Conservation (phyloP, 805 yeast species). For the Pichia membranifaciens region DNA sequence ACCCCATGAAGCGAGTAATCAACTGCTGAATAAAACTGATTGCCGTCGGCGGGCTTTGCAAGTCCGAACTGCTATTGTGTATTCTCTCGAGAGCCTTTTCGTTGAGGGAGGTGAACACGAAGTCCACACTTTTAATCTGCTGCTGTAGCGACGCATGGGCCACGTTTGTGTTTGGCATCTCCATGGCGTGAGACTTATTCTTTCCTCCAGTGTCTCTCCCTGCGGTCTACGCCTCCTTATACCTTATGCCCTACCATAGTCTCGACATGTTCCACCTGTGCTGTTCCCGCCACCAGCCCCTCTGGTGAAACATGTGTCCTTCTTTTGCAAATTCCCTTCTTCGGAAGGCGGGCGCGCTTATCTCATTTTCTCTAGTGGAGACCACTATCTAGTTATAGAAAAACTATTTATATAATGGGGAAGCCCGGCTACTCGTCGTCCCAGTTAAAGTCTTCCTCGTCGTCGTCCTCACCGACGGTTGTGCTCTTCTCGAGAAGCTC, state of each 20-base stretch:
- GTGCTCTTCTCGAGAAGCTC: constrained; percentile 43
- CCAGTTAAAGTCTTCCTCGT: constrained; percentile 49
- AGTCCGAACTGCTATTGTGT: background rate
- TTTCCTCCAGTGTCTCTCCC: background rate
- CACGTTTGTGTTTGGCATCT: constrained; percentile 6
- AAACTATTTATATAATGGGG: background rate
- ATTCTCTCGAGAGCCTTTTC: constrained; percentile 2
- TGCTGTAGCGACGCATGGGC: constrained; percentile 3
- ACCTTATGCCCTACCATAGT: background rate
- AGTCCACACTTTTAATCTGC: constrained; percentile 2
- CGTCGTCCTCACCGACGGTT: constrained; percentile 32
- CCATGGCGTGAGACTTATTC: constrained; percentile 1
- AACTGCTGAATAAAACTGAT: background rate
- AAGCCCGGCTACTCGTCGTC: constrained; percentile 30
- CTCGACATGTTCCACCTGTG: background rate
- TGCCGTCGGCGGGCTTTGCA: background rate
- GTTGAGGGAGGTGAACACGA: constrained; percentile 6
- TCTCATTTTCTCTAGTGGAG: background rate
- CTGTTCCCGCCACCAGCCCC: background rate
- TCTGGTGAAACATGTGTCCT: background rate
- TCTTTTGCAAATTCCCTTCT: background rate
- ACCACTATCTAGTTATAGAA: no score
- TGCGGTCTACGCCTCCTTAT: no score
- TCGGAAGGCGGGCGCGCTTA: constrained; percentile 2
- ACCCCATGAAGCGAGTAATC: background rate